These are phyloP conservation scores for Citrus unshiu DNA, from an alignment of 345 rosid genomes.

Conservation along the genomic window DNA sequence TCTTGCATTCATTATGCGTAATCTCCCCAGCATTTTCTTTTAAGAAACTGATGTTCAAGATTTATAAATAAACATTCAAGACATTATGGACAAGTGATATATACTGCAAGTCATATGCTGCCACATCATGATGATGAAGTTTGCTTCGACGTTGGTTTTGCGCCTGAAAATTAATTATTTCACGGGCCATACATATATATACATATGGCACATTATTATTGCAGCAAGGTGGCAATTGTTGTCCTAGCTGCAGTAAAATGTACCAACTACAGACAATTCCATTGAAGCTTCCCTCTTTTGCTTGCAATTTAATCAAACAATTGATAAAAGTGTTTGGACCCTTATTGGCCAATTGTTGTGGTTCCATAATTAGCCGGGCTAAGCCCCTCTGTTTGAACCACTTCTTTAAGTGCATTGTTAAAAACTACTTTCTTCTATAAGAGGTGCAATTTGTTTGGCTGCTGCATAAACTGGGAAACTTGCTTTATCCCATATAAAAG, in stretches of 20 bases:
- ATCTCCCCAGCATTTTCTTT: background rate
- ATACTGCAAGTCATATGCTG: background rate
- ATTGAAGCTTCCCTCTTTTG: slow-evolving; percentile 6
- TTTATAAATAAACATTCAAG: background rate
- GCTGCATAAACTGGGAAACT: background rate
- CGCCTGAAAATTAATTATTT: slow-evolving; percentile 9
- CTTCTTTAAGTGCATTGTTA: background rate
- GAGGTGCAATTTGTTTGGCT: background rate
- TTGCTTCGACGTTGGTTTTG: slow-evolving; percentile 4
- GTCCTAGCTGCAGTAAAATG: background rate
- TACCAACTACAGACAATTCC: background rate
- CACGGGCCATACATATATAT: background rate
- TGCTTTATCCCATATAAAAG: background rate
- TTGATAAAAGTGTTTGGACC: background rate
- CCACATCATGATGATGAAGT: slow-evolving; percentile 19
- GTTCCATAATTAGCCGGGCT: background rate
- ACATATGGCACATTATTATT: slow-evolving; percentile 8
- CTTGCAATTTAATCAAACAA: slow-evolving; percentile 27
- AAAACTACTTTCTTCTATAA: background rate
- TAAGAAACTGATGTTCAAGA: background rate
- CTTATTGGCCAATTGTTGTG: background rate
- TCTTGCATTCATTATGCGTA: slow-evolving; percentile 5
- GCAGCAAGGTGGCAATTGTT: background rate
- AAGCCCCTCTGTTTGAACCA: background rate
- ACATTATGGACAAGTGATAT: background rate